Evolutionary conservation across 768 basidiomycete genomes (phyloP).

Genomic region (Tremella mesenterica): DNA sequence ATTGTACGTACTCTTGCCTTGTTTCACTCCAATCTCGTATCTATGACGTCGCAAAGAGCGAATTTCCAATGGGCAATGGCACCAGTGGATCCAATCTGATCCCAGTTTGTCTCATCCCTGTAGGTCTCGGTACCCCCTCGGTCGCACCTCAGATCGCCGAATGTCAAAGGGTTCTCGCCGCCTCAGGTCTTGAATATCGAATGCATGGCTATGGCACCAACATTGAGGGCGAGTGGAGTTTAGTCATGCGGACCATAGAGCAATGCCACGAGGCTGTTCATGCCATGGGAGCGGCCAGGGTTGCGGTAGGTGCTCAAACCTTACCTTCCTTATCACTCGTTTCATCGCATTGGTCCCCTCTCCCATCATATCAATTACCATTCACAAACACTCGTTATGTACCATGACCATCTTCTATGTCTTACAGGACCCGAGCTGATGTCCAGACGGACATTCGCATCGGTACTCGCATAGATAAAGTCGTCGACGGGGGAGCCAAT

Average conservation of each 20-base stretch:
- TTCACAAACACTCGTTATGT: too few species aligned
- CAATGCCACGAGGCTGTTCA: slow-evolving; percentile 60
- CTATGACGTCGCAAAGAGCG: too few species aligned
- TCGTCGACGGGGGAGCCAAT: slow-evolving; percentile 58
- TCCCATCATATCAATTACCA: too few species aligned
- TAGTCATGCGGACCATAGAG: slow-evolving; percentile 73
- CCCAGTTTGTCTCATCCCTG: slow-evolving; percentile 42
- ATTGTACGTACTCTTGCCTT: too few species aligned
- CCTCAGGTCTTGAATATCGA: slow-evolving; percentile 73
- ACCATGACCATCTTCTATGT: neutral
- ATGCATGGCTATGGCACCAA: slow-evolving; percentile 87
- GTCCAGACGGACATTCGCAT: slow-evolving; percentile 87
- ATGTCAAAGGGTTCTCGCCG: slow-evolving; percentile 71
- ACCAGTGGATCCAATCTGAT: too few species aligned
- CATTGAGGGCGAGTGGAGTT: slow-evolving; percentile 77
- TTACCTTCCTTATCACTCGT: neutral
- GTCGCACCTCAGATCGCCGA: slow-evolving; percentile 41
- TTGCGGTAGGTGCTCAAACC: slow-evolving; percentile 28
- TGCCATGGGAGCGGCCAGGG: slow-evolving; percentile 33
- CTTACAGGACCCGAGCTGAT: slow-evolving; percentile 45
- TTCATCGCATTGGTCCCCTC: too few species aligned
- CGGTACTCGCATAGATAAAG: slow-evolving; percentile 72
- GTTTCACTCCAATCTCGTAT: too few species aligned
- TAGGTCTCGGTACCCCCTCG: slow-evolving; percentile 33
- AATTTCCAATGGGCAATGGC: too few species aligned